phyloP scores from a whole-genome alignment of 2,329 filamentous ascomycete genomes.

The Trichoderma sp. region DNA sequence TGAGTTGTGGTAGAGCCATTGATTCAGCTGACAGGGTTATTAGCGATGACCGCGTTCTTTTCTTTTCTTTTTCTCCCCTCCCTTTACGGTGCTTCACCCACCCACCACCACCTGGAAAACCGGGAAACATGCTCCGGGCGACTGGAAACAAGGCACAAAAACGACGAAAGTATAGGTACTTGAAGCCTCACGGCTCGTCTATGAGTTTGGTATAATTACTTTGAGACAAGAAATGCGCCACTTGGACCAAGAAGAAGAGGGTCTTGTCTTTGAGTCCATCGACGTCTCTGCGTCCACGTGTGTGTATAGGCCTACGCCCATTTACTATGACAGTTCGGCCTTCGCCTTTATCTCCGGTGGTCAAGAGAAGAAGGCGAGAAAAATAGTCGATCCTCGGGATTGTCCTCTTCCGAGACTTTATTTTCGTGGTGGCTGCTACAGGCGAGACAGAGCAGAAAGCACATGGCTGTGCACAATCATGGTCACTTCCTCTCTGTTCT shows the following conservation, averaged over 20 bases:
- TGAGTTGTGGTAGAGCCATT: neutral
- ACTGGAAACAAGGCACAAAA: neutral
- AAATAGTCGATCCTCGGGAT: neutral
- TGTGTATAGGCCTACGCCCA: neutral
- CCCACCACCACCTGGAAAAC: neutral
- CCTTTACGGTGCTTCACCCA: neutral
- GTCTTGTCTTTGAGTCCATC: neutral
- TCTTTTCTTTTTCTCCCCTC: neutral
- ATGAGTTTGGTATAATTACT: neutral
- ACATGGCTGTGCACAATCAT: neutral
- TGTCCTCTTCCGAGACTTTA: neutral
- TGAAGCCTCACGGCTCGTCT: neutral
- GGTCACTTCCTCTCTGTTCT: neutral
- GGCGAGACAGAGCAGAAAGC: neutral
- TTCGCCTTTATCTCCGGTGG: neutral
- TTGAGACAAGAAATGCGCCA: slow-evolving; percentile 1
- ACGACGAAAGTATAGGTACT: neutral
- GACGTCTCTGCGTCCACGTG: neutral
- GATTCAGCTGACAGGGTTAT: neutral
- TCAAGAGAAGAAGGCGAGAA: neutral
- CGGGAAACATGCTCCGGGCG: neutral
- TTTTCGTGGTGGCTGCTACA: neutral
- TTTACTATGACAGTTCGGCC: neutral
- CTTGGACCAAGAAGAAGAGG: neutral
- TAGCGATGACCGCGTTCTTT: neutral